Percentiles rank a stretch among this genome's conserved stretches.
Evolutionary conservation across 2,329 filamentous ascomycete genomes (phyloP).

Genomic region (Echinosphaeria canescens): DNA sequence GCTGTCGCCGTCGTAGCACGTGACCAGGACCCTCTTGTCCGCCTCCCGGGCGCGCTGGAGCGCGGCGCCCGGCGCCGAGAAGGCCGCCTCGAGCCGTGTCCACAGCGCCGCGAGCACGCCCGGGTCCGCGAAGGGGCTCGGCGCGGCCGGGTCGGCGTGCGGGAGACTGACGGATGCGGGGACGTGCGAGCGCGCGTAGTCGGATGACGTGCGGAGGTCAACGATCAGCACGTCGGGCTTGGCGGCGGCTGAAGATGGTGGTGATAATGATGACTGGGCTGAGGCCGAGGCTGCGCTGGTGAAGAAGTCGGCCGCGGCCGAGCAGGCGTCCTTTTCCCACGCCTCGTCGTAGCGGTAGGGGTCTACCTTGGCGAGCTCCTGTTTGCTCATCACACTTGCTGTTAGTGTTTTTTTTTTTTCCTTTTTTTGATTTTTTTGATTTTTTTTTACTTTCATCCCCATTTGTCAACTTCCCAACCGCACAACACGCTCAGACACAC

Average conservation of each 20-base stretch:
- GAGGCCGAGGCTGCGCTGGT: neutral
- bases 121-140: constrained; percentile 23
- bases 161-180: constrained; percentile 21
- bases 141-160: constrained; percentile 12
- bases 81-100: constrained; percentile 20
- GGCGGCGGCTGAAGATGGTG: constrained; percentile 1
- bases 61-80: constrained; percentile 10
- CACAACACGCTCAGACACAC: constrained; percentile 4
- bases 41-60: constrained; percentile 6
- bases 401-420: neutral
- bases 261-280: neutral
- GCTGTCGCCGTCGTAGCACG: constrained; percentile 32
- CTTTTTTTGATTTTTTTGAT: too few relatives aligned
- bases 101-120: constrained; percentile 20
- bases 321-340: constrained; percentile 23
- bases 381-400: constrained; percentile 7
- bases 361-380: constrained; percentile 25
- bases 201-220: constrained; percentile 18
- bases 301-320: constrained; percentile 15
- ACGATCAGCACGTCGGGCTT: constrained; percentile 14
- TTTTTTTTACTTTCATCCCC: too few relatives aligned
- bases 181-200: constrained; percentile 19
- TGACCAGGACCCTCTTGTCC: constrained; percentile 16
- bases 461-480: too few relatives aligned
- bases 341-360: constrained; percentile 30